Conservation (phyloP, 169 alveolate species). For the Plasmodium blacklocki region DNA sequence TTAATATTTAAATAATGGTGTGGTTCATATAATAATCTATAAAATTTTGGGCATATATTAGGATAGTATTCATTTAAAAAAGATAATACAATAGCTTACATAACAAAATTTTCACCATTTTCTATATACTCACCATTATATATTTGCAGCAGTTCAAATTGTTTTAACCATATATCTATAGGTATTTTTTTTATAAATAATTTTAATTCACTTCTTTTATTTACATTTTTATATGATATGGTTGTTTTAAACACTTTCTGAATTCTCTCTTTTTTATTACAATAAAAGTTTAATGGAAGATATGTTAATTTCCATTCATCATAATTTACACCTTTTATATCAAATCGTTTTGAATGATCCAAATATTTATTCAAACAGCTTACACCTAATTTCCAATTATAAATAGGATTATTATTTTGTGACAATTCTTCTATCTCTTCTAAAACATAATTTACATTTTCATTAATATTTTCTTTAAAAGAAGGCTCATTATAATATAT, state of each 20-base stretch:
- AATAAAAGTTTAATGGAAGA: constrained; percentile 76
- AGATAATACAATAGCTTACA: constrained; percentile 86
- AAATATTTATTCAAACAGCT: too few species aligned
- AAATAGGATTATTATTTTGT: too few species aligned
- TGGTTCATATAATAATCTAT: constrained; percentile 78
- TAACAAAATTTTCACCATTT: constrained; percentile 88
- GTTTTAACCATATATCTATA: constrained; percentile 82
- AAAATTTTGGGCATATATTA: constrained; percentile 79
- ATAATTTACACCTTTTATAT: constrained; percentile 75
- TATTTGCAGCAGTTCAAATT: constrained; percentile 77
- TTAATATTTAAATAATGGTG: constrained; percentile 3
- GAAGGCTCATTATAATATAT: too few species aligned
- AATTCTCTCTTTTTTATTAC: constrained; percentile 78
- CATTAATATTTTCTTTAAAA: too few species aligned
- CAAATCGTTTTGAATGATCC: neutral
- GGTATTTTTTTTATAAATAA: constrained; percentile 85
- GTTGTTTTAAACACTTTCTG: constrained; percentile 75
- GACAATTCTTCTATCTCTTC: too few species aligned
- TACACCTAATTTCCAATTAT: too few species aligned
- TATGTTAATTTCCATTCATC: constrained; percentile 74
- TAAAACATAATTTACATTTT: too few species aligned
- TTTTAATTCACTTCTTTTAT: constrained; percentile 31
- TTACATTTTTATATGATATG: constrained; percentile 19
- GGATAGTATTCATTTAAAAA: constrained; percentile 72
- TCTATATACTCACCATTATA: constrained; percentile 84